Evolutionary conservation across 1,284 basidiomycete species (phyloP).

Genomic region (Schizophyllum commune): DNA sequence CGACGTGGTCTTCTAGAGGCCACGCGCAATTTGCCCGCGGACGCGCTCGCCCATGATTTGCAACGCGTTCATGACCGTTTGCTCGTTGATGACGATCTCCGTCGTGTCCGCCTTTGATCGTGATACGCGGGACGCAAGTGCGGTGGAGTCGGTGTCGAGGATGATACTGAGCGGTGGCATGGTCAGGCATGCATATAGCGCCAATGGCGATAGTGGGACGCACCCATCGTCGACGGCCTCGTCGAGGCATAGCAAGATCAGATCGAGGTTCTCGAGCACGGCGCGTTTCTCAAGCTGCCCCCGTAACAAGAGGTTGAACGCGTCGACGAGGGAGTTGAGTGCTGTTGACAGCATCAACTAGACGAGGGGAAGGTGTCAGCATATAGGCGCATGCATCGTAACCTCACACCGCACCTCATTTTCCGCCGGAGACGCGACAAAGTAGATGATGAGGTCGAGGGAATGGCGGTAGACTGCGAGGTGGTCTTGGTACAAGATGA

Average conservation of each 20-base stretch:
- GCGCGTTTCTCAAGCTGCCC: conserved; percentile 95
- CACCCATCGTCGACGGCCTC: conserved; percentile 98
- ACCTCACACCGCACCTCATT: conserved; percentile 51
- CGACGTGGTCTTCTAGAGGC: too few relatives aligned
- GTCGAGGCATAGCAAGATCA: conserved; percentile 90
- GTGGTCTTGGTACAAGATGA: conserved; percentile 88
- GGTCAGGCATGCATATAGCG: conserved; percentile 92
- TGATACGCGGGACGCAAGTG: conserved; percentile 93
- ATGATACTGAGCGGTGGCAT: conserved; percentile 94
- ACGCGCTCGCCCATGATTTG: conserved; percentile 74
- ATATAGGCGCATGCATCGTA: neutral
- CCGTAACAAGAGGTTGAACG: conserved; percentile 77
- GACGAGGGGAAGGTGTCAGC: neutral
- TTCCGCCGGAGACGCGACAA: conserved; percentile 82
- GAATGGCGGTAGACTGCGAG: conserved; percentile 93
- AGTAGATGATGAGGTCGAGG: conserved; percentile 93
- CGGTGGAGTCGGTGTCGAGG: conserved; percentile 92
- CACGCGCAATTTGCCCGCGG: neutral
- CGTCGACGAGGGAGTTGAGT: conserved; percentile 82
- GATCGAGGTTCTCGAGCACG: conserved; percentile 90
- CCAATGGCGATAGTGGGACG: conserved; percentile 30
- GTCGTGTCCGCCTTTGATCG: conserved; percentile 89
- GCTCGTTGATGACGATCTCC: conserved; percentile 98
- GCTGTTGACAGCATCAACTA: conserved; percentile 84
- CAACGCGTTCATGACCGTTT: conserved; percentile 89